These are phyloP conservation scores for Setaria viridis DNA, from an alignment of 202 grass and related monocot species.

Conservation along the genomic window DNA sequence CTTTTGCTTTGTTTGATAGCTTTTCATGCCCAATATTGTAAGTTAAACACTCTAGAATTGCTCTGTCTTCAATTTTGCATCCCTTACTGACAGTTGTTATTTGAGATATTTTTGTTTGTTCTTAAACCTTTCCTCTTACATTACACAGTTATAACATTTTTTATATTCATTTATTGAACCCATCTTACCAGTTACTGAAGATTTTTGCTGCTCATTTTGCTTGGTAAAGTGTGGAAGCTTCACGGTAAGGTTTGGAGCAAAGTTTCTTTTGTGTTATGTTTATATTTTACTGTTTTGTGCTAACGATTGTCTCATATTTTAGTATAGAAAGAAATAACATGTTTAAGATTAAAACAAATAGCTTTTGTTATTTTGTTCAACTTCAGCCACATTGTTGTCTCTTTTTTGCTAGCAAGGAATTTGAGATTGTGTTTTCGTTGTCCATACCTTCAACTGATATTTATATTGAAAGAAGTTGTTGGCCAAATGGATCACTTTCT, in stretches of 20 bases:
- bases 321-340: not conserved
- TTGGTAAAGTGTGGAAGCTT: constrained; percentile 80
- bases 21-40: constrained; percentile 18
- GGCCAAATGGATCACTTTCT: too few relatives aligned
- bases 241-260: constrained; percentile 63
- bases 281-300: constrained; percentile 26
- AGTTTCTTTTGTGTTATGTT: constrained; percentile 10
- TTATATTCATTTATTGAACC: constrained; percentile 41
- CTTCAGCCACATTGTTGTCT: constrained; percentile 9
- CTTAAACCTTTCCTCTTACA: constrained; percentile 27
- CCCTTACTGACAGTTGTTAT: not conserved
- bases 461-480: constrained; percentile 1
- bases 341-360: constrained; percentile 14
- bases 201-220: constrained; percentile 85
- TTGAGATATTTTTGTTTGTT: constrained; percentile 24
- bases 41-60: constrained; percentile 1
- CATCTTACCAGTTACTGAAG: constrained; percentile 76
- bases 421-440: constrained; percentile 22
- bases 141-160: constrained; percentile 2
- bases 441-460: constrained; percentile 1
- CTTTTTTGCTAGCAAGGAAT: constrained; percentile 24
- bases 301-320: constrained; percentile 5
- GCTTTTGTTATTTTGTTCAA: not conserved
- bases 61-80: constrained; percentile 33
- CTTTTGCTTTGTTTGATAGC: constrained; percentile 15